Evolutionary conservation across 192 early-diverging fungal genomes (phyloP), one percentile per base, ranked within the genome.

Genomic region (Coemansia reversa): DNA sequence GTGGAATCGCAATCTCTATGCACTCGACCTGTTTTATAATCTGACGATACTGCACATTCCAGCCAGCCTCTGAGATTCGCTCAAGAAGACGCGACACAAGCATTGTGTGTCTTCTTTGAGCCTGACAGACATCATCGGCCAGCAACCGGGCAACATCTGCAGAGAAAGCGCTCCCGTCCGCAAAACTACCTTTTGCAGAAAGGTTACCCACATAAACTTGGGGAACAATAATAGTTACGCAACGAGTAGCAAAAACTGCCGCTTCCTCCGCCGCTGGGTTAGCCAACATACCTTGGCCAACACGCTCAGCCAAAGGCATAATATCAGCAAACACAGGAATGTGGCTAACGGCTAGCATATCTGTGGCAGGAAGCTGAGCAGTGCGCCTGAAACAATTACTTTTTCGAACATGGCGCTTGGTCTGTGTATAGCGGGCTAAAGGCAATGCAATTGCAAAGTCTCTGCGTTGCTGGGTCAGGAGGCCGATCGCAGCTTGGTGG

Each of bases 211-310:
- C 67, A 30, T 60, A 58, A 7, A 55, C 27, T 9, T 67, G 70
- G 2, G 76, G 76, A 24, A 79, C 47, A 23, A 64, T 65, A 45
- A 79, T 67, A 16, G 67, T 73, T n/a, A 67, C 70, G 28, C 76
- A 74, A 48, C 66, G 70, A 20, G 67, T 71, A 5, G 55, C 48
- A 4, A 57, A 58, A 11, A 57, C 54, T 7, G 67, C 66, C 5
- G 35, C 51, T 18, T 53, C 66, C 51, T 72, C 69, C 5, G 55
- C 56, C 49, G 67, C 50, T 28, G 42, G 30, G 3, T 60, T 63
- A 50, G 66, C 51, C 24, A 55, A 55, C 8, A 4, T 52, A 22
- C 7, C 7, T 20, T n/a, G 51, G 5, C 9, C 8, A n/a, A 27
- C 23, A 52, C 18, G 51, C 52, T 12, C 4, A 25, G 52, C 52